phyloP scores from a whole-genome alignment of 768 basidiomycete species.

The Pulveroboletus sp. region DNA sequence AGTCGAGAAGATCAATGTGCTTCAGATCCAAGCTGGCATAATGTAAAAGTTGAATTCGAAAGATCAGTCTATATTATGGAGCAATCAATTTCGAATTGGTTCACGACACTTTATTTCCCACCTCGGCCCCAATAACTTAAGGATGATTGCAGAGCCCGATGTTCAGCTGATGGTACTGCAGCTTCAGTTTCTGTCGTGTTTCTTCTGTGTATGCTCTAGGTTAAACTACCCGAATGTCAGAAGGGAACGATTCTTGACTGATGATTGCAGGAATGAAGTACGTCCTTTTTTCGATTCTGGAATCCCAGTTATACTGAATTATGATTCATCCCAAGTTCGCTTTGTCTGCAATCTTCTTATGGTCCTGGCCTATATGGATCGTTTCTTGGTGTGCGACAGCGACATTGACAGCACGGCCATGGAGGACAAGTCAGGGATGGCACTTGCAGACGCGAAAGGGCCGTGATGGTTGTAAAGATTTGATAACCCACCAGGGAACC shows the following conservation, averaged over 20 bases:
- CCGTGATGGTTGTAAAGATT: no score
- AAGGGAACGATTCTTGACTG: constrained; percentile 24
- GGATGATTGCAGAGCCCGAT: neutral
- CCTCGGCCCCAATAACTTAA: neutral
- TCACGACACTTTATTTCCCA: constrained; percentile 8
- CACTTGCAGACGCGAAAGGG: no score
- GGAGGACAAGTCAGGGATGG: neutral
- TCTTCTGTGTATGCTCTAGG: constrained; percentile 18
- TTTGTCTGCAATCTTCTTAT: constrained; percentile 23
- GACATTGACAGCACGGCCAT: neutral
- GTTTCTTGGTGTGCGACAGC: constrained; percentile 8
- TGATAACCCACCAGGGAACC: no score
- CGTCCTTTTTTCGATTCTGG: no score
- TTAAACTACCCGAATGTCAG: constrained; percentile 19
- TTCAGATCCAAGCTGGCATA: constrained; percentile 9
- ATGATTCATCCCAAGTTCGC: constrained; percentile 15
- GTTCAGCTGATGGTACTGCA: constrained; percentile 16
- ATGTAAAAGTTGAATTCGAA: neutral
- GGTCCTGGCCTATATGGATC: constrained; percentile 18
- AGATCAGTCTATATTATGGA: constrained; percentile 14
- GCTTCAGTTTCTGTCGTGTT: constrained; percentile 15
- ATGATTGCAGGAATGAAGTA: constrained; percentile 20
- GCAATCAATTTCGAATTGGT: no score
- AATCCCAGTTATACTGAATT: no score
- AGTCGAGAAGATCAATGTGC: constrained; percentile 9